Percentiles rank a stretch among this genome's conserved stretches.
Conservation (phyloP, 2,329 filamentous ascomycete genomes). For the Uncinocarpus reesii region DNA sequence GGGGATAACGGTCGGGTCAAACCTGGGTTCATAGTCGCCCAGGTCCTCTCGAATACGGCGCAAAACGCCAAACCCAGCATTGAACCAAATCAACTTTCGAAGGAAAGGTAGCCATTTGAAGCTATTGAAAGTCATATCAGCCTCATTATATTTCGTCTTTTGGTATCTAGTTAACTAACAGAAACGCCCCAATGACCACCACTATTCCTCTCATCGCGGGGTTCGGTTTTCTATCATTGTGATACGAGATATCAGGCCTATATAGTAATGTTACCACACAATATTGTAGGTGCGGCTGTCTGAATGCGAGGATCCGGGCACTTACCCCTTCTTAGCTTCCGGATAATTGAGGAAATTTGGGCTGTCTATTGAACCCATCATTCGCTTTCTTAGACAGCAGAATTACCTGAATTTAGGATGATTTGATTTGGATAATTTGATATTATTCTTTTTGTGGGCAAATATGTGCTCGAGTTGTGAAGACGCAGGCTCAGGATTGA, state of each 20-base stretch:
- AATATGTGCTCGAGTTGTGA: too few relatives aligned
- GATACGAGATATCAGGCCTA: slow-evolving; percentile 24
- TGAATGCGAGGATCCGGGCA: background rate
- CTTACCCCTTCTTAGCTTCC: slow-evolving; percentile 9
- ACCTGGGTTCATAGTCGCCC: slow-evolving; percentile 44
- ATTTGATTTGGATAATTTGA: too few relatives aligned
- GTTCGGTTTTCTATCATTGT: slow-evolving; percentile 44
- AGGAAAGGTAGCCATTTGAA: slow-evolving; percentile 47
- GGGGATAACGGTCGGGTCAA: slow-evolving; percentile 49
- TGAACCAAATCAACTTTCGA: slow-evolving; percentile 55
- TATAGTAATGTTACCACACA: background rate
- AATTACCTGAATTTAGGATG: too few relatives aligned
- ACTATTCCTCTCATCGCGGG: slow-evolving; percentile 53
- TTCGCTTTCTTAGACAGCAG: background rate
- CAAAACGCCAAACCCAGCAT: slow-evolving; percentile 55
- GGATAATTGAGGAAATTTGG: slow-evolving; percentile 10
- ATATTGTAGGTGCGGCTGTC: background rate
- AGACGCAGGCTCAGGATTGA: too few relatives aligned
- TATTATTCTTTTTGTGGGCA: too few relatives aligned
- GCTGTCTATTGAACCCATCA: background rate
- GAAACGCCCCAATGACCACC: slow-evolving; percentile 46
- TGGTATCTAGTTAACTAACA: slow-evolving; percentile 39
- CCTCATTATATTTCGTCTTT: background rate
- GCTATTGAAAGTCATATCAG: slow-evolving; percentile 22
- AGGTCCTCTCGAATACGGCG: slow-evolving; percentile 44